A percentile compares a stretch with the other conserved stretches of the same genome.
Evolutionary conservation across 768 basidiomycete genomes (phyloP).

Genomic region (Rhizopogon salebrosus): DNA sequence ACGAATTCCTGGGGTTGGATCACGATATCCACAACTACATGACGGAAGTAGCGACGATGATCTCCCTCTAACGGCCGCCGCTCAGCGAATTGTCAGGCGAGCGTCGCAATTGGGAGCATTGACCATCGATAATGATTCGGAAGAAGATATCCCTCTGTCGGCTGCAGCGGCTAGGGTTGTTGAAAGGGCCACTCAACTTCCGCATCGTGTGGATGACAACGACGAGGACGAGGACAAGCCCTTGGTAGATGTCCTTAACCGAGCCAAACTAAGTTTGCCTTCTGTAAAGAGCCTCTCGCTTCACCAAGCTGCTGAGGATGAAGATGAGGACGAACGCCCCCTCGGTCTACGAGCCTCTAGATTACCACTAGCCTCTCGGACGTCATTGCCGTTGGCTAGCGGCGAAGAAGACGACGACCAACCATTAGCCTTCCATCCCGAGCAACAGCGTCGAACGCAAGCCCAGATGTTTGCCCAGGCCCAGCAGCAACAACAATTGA

Average conservation of each 20-base stretch:
- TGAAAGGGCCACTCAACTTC: slow-evolving; percentile 28
- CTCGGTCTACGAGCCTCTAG: slow-evolving; percentile 65
- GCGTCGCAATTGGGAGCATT: slow-evolving; percentile 21
- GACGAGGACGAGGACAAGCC: slow-evolving; percentile 75
- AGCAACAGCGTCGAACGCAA: slow-evolving; percentile 72
- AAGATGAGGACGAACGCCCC: slow-evolving; percentile 67
- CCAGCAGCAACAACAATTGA: slow-evolving; percentile 50
- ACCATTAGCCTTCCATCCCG: slow-evolving; percentile 70
- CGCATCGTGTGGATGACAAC: slow-evolving; percentile 13
- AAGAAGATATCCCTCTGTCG: slow-evolving; percentile 69
- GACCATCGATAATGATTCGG: slow-evolving; percentile 46
- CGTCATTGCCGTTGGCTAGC: slow-evolving; percentile 21
- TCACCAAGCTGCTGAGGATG: slow-evolving; percentile 29
- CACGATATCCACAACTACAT: slow-evolving; percentile 34
- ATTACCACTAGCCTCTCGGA: slow-evolving; percentile 17
- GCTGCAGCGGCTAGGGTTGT: slow-evolving; percentile 46
- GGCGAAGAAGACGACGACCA: slow-evolving; percentile 61
- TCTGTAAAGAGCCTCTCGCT: slow-evolving; percentile 30
- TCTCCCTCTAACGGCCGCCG: slow-evolving; percentile 63
- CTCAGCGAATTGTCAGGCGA: slow-evolving; percentile 50
- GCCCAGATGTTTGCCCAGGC: slow-evolving; percentile 34
- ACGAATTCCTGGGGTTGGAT: slow-evolving; percentile 56
- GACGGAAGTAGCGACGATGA: slow-evolving; percentile 75
- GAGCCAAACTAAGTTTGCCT: slow-evolving; percentile 38
- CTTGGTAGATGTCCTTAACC: slow-evolving; percentile 52